Base-by-base conservation (phyloP, 257 asterid species). In the Fraxinus quadrangulata region DNA sequence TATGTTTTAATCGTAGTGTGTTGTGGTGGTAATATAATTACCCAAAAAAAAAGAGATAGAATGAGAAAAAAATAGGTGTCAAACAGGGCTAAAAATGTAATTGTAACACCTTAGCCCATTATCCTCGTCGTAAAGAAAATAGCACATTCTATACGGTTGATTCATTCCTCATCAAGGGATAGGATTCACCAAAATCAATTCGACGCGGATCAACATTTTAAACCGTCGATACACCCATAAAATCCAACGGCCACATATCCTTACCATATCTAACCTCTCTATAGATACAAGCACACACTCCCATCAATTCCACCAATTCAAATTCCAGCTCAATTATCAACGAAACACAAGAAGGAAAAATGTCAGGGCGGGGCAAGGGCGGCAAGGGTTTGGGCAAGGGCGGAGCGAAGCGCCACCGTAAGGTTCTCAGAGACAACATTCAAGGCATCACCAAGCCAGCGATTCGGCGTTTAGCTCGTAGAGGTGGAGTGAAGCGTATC, bases 351-450 rank as follows among this genome's bases (percentile, higher is more conserved):
- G 39, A 17, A 5, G 0, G 5, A 9, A 77, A 67, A 74, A 85
- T 85, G 88, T 85, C 88, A 3, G 88, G 88, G 34, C 80, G 88
- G 80, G 88, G 88, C 26, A 85, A 85, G 74, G 88, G 88, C 8
- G 88, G 88, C 69, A 85, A 85, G 71, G 88, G 88, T 12, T 74
- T 85, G 79, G 88, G 88, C 39, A 85, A 85, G 76, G 88, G 88
- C 42, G 88, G 88, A 10, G 88, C 88, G 3, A 85, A 85, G 80
- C 84, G 88, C 3, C 88, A 85, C 23, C 82, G 88, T 2, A 85
- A 85, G 77, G 88, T 85, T 67, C 67, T 85, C 17, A 72, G 88
- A 0, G 88, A 85, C 13, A 84, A 84, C 79, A 84, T 84, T 24
- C 88, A 84, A 73, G 88, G 88, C 12, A 84, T 81, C 68, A 82